phyloP scores from a whole-genome alignment of 345 rosid genomes.

The Salix exigua region DNA sequence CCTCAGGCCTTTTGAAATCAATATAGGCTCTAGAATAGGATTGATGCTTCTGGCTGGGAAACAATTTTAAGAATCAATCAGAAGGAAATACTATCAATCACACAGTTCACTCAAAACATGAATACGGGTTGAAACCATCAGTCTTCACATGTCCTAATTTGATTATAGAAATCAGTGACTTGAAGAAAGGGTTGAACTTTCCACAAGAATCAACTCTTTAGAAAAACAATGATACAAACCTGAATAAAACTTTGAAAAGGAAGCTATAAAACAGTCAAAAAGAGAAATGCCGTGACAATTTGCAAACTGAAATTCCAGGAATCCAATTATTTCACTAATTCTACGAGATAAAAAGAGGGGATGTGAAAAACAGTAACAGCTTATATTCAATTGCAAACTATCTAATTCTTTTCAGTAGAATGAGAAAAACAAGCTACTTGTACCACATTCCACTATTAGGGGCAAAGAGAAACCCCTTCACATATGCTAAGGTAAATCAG shows the following conservation, averaged over 20 bases:
- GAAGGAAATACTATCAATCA: neutral
- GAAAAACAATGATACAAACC: neutral
- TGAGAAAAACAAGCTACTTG: neutral
- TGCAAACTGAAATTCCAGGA: neutral
- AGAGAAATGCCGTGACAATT: neutral
- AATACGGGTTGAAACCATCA: neutral
- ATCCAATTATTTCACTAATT: neutral
- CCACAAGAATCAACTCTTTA: neutral
- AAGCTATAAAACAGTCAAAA: neutral
- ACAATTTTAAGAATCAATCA: neutral
- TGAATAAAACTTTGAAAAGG: neutral
- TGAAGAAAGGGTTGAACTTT: neutral
- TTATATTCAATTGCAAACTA: neutral
- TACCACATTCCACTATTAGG: neutral
- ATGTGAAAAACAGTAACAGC: neutral
- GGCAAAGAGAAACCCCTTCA: neutral
- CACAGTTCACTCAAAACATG: neutral
- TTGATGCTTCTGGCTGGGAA: slow-evolving; percentile 64
- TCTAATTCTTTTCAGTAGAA: neutral
- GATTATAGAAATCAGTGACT: neutral
- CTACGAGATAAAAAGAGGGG: neutral
- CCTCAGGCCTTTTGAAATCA: slow-evolving; percentile 57
- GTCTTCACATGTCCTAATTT: neutral
- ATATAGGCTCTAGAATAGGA: slow-evolving; percentile 59
- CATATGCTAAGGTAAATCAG: neutral